Evolutionary conservation across 1,284 basidiomycete species (phyloP).

Genomic region (Rugosomyces carneus): DNA sequence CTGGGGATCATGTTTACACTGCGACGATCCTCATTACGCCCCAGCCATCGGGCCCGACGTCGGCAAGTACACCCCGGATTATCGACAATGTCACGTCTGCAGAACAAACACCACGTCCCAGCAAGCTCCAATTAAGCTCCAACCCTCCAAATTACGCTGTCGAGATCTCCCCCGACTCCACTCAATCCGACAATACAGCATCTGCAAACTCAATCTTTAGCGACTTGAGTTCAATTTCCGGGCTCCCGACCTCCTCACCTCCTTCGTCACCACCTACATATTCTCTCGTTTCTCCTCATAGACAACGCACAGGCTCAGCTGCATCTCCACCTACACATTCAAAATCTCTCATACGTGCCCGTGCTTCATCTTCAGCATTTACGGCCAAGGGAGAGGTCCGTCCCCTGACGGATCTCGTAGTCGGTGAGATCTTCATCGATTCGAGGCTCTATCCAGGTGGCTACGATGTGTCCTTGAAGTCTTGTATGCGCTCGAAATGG

Average conservation of each 20-base stretch:
- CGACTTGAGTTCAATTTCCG: slow-evolving; percentile 5
- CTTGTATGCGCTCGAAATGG: slow-evolving; percentile 35
- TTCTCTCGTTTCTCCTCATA: slow-evolving; percentile 8
- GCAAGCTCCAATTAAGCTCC: slow-evolving; percentile 15
- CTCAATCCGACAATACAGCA: slow-evolving; percentile 2
- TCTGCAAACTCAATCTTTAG: not conserved
- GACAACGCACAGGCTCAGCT: slow-evolving; percentile 20
- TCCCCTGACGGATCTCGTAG: slow-evolving; percentile 52
- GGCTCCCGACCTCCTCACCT: slow-evolving; percentile 9
- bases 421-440: slow-evolving; percentile 71
- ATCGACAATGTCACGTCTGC: not conserved
- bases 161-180: slow-evolving; percentile 1
- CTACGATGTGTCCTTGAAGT: slow-evolving; percentile 52
- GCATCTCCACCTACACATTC: slow-evolving; percentile 12
- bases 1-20: slow-evolving; percentile 43
- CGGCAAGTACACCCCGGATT: slow-evolving; percentile 9
- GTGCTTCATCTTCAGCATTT: slow-evolving; percentile 45
- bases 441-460: slow-evolving; percentile 69
- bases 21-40: slow-evolving; percentile 36
- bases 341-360: slow-evolving; percentile 23
- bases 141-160: not conserved
- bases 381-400: slow-evolving; percentile 54
- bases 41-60: slow-evolving; percentile 11
- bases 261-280: slow-evolving; percentile 13
- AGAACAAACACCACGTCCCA: slow-evolving; percentile 20